Conservation (phyloP, 306 rosid genomes). For the Rosa chinensis region DNA sequence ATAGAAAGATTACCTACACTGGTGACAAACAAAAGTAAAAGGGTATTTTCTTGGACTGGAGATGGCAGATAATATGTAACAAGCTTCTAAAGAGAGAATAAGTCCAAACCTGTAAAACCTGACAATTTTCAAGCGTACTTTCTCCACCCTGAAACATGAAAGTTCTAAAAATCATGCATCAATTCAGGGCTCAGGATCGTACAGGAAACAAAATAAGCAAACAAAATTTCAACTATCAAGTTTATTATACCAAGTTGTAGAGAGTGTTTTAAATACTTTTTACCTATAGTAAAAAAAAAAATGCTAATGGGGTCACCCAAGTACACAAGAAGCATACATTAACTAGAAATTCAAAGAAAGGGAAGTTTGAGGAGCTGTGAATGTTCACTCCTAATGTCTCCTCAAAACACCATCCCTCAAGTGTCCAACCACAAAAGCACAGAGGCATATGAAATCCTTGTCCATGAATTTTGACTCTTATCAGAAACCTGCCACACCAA, state of each 20-base stretch:
- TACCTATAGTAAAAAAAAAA: background rate
- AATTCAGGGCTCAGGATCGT: background rate
- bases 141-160: constrained; percentile 76
- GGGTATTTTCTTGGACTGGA: background rate
- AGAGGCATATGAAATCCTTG: background rate
- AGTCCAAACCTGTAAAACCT: constrained; percentile 77
- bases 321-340: background rate
- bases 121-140: constrained; percentile 91
- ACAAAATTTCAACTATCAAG: background rate
- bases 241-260: background rate
- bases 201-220: background rate
- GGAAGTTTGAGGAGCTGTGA: background rate
- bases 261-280: background rate
- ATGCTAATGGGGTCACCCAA: background rate
- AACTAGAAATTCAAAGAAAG: background rate
- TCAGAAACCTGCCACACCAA: background rate
- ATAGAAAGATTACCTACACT: background rate
- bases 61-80: background rate
- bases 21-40: background rate
- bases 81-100: background rate
- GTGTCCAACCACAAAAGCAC: constrained; percentile 3
- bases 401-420: background rate
- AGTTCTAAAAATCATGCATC: constrained; percentile 34
- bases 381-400: background rate
- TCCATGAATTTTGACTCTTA: background rate